These are phyloP conservation scores for Lupinus albus DNA, from an alignment of 306 rosid genomes.

Conservation along the genomic window DNA sequence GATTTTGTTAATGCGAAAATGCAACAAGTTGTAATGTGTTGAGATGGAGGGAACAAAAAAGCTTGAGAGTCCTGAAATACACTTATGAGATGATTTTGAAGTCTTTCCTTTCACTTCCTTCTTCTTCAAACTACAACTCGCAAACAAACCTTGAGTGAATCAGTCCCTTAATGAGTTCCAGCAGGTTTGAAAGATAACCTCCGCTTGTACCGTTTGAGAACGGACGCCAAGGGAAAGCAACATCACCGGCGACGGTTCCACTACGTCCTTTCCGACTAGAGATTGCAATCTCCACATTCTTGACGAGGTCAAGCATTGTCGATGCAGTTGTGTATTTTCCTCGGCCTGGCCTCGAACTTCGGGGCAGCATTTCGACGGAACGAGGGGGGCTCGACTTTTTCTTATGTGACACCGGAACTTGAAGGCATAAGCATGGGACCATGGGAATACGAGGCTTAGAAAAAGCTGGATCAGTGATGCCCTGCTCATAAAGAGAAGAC, in stretches of 20 bases:
- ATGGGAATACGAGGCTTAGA: conserved; percentile 73
- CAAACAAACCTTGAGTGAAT: conserved; percentile 63
- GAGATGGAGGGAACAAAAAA: too few relatives aligned
- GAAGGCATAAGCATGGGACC: conserved; percentile 89
- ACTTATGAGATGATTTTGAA: too few relatives aligned
- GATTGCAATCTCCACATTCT: conserved; percentile 85
- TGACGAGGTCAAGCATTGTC: conserved; percentile 65
- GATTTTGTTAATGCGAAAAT: conserved; percentile 33
- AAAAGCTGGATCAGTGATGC: conserved; percentile 76
- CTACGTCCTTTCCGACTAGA: conserved; percentile 84
- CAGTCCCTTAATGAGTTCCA: conserved; percentile 52
- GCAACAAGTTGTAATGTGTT: conserved; percentile 54
- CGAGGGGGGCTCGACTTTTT: conserved; percentile 70
- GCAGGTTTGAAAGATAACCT: conserved; percentile 66
- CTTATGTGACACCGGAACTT: conserved; percentile 59
- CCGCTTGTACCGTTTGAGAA: conserved; percentile 91
- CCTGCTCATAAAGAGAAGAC: conserved; percentile 54
- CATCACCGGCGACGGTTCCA: conserved; percentile 94
- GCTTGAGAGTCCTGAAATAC: too few relatives aligned
- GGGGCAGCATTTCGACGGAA: conserved; percentile 84
- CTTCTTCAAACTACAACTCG: too few relatives aligned
- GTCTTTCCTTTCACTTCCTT: too few relatives aligned
- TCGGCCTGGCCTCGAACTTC: conserved; percentile 70
- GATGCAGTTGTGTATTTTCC: conserved; percentile 80
- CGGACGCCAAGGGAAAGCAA: conserved; percentile 95